Evolutionary conservation across 129 eudicot species (phyloP).

Genomic region (Lactuca saligna): DNA sequence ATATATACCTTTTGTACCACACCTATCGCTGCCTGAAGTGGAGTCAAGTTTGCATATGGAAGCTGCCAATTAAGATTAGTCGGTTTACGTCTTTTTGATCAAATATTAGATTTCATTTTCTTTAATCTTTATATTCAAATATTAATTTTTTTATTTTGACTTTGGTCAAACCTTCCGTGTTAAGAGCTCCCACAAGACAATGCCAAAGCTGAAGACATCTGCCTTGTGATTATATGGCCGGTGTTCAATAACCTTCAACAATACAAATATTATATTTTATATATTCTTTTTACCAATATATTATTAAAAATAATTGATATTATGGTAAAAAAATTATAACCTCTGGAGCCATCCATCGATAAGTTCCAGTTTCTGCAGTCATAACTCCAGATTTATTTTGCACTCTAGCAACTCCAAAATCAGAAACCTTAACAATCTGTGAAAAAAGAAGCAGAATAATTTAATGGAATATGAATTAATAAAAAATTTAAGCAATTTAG

Average conservation of each 20-base stretch:
- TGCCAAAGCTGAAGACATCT: conserved; percentile 61
- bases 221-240: conserved; percentile 56
- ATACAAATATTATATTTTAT: background rate
- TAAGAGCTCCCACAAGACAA: conserved; percentile 64
- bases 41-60: conserved; percentile 60
- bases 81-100: background rate
- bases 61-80: conserved; percentile 39
- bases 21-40: conserved; percentile 63
- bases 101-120: background rate
- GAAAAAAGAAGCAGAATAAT: background rate
- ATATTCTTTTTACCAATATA: too few species aligned
- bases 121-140: too few species aligned
- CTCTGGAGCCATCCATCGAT: conserved; percentile 80
- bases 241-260: conserved; percentile 60
- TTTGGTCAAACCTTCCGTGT: conserved; percentile 44
- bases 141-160: background rate
- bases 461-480: background rate
- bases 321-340: conserved; percentile 15
- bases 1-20: conserved; percentile 60
- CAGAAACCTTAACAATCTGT: conserved; percentile 64
- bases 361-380: conserved; percentile 74
- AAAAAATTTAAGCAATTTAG: background rate
- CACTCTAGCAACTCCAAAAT: conserved; percentile 74
- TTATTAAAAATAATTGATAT: too few species aligned
- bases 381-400: conserved; percentile 51